Evolutionary conservation across 805 yeast species (phyloP).

Genomic region (Kodamaea leandrae): DNA sequence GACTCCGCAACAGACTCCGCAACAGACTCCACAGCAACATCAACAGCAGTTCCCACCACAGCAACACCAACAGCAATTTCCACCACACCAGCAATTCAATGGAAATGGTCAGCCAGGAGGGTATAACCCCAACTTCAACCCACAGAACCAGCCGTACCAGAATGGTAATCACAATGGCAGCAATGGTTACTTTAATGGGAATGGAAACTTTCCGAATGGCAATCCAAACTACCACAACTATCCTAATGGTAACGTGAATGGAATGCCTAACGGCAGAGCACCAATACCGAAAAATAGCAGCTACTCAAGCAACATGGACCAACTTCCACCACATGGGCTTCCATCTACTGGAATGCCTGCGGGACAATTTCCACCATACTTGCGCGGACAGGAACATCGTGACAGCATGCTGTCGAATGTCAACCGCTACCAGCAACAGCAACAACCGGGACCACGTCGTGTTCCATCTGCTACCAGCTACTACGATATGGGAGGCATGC

Average conservation of each 20-base stretch:
- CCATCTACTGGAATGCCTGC: slow-evolving; percentile 29
- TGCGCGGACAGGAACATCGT: slow-evolving; percentile 10
- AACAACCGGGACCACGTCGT: slow-evolving; percentile 5
- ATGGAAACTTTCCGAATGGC: background rate
- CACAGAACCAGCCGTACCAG: background rate
- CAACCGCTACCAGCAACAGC: slow-evolving; percentile 20
- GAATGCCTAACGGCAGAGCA: background rate
- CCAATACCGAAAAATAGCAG: background rate
- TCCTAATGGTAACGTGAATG: slow-evolving; percentile 1
- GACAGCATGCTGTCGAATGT: slow-evolving; percentile 17
- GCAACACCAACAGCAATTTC: background rate
- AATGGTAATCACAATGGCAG: background rate
- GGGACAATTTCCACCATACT: slow-evolving; percentile 24
- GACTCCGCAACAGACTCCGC: no score
- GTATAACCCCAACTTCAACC: background rate
- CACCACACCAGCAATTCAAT: slow-evolving; percentile 2
- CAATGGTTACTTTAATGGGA: background rate
- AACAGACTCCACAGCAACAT: no score
- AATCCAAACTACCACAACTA: background rate
- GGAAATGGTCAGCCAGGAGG: background rate
- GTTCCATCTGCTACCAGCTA: slow-evolving; percentile 22
- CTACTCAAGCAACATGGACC: slow-evolving; percentile 17
- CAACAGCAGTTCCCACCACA: background rate
- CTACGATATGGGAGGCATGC: slow-evolving; percentile 8
- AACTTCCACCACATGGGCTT: slow-evolving; percentile 31